Evolutionary conservation across 2,329 filamentous ascomycete genomes (phyloP), one percentile per base, ranked within the genome.

Genomic region (Blastomyces percursus): DNA sequence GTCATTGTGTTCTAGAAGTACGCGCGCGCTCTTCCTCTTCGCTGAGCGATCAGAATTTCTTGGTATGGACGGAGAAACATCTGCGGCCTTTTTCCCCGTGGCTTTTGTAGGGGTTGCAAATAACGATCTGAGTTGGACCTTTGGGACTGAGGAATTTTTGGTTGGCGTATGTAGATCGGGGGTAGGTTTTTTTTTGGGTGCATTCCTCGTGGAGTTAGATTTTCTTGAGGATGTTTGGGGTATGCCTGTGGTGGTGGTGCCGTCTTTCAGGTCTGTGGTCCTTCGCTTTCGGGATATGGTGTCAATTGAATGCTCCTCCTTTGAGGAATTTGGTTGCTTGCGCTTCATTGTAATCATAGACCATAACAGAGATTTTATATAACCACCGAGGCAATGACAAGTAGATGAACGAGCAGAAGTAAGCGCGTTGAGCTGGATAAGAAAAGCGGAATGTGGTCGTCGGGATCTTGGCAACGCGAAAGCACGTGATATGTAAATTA

Each of bases 41-140:
- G 92, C 93, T 5, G 92, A 96, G 58, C 89, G 86, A 75, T 96
- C 91, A 24, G 88, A 88, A 66, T 90, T 88, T 65, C 82, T 84
- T 51, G 82, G 80, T 67, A 85, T 82, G 46, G 84, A 83, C 0
- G 89, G 87, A 0, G 87, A 90, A 21, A 67, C 67, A 44, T 62
- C 58, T 4, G 56, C 19, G 65, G 66, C 11, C 54, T 24, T 42
- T 42, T n/a, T 14, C 24, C 24, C 42, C 3, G 68, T 68, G 6
- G 65, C 61, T 63, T 76, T 77, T 21, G 71, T 75, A 38, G 77
- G 75, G 0, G 77, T 79, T 12, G 74, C 70, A 62, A 78, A 78
- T 24, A 77, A 61, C 3, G 72, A 68, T 35, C 72, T 74, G 5
- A 72, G 71, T 62, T 71, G 75, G 11, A 70, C 67, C 63, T 71